Conservation (phyloP, 257 asterid genomes). For the Marsdenia floribunda region DNA sequence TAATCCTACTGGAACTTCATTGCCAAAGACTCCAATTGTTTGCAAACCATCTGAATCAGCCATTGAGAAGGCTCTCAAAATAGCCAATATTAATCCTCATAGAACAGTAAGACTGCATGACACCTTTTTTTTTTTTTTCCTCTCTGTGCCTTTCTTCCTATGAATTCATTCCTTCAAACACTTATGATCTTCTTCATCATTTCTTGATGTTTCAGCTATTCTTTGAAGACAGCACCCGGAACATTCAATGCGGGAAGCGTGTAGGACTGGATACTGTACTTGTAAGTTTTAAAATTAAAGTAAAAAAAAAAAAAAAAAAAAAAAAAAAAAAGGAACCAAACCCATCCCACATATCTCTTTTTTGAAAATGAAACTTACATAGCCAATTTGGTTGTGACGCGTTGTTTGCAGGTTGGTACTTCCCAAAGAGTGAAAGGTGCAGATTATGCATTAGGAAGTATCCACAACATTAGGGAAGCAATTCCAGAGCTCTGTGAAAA, state of each 20-base stretch:
- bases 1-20: constrained; percentile 28
- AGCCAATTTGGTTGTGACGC: neutral
- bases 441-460: constrained; percentile 85
- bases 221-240: constrained; percentile 89
- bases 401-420: constrained; percentile 58
- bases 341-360: neutral
- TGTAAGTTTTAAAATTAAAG: constrained; percentile 30
- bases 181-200: neutral
- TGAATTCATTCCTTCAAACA: neutral
- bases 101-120: constrained; percentile 58
- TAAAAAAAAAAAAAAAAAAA: no score
- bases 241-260: constrained; percentile 74
- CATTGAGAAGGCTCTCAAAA: constrained; percentile 64
- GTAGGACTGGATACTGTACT: constrained; percentile 79
- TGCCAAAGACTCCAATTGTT: constrained; percentile 81
- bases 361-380: neutral
- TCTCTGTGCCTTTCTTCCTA: neutral
- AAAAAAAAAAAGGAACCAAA: neutral
- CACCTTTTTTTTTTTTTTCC: no score
- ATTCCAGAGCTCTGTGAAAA: constrained; percentile 86
- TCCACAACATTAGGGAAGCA: constrained; percentile 86
- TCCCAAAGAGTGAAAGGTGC: constrained; percentile 85
- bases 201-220: constrained; percentile 48
- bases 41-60: constrained; percentile 88
- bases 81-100: constrained; percentile 71